Conservation (phyloP, 805 yeast species). For the Helenozyma rhizophorensis region DNA sequence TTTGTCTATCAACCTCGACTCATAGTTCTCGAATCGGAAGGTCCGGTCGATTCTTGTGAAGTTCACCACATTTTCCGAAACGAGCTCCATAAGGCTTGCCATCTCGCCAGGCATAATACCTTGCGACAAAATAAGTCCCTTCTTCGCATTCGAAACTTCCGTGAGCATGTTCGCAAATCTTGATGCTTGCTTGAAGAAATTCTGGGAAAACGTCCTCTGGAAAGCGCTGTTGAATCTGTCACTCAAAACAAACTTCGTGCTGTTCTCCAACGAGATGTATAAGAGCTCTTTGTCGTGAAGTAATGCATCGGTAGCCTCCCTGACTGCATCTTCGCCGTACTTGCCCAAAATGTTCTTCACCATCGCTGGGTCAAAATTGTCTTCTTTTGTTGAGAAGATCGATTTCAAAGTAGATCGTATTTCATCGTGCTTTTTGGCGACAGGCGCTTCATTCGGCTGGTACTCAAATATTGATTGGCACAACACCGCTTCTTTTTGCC, state of each 20-base stretch:
- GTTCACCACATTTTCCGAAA: constrained; percentile 30
- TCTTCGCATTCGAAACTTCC: constrained; percentile 38
- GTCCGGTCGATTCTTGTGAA: constrained; percentile 45
- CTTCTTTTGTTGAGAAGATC: constrained; percentile 52
- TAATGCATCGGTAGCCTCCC: constrained; percentile 47
- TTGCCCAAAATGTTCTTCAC: constrained; percentile 45
- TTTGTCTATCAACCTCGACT: constrained; percentile 70
- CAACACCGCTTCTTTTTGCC: constrained; percentile 60
- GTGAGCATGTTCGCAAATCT: constrained; percentile 41
- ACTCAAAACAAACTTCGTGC: constrained; percentile 51
- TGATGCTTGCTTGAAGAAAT: constrained; percentile 43
- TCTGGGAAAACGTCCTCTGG: constrained; percentile 31
- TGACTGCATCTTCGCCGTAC: constrained; percentile 43
- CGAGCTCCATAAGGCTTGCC: constrained; percentile 54
- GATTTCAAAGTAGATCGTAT: constrained; percentile 47
- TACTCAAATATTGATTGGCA: constrained; percentile 43
- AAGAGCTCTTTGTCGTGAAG: constrained; percentile 55
- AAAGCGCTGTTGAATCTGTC: constrained; percentile 46
- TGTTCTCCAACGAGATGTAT: constrained; percentile 36
- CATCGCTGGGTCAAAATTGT: constrained; percentile 40
- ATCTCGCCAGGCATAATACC: constrained; percentile 61
- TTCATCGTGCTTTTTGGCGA: constrained; percentile 21
- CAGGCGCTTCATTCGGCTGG: constrained; percentile 12
- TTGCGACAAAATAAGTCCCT: constrained; percentile 53
- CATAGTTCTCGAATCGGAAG: constrained; percentile 57